Evolutionary conservation across 2,329 filamentous ascomycete species (phyloP), one percentile per base, ranked within the genome.

Genomic region (Talaromyces sp.): DNA sequence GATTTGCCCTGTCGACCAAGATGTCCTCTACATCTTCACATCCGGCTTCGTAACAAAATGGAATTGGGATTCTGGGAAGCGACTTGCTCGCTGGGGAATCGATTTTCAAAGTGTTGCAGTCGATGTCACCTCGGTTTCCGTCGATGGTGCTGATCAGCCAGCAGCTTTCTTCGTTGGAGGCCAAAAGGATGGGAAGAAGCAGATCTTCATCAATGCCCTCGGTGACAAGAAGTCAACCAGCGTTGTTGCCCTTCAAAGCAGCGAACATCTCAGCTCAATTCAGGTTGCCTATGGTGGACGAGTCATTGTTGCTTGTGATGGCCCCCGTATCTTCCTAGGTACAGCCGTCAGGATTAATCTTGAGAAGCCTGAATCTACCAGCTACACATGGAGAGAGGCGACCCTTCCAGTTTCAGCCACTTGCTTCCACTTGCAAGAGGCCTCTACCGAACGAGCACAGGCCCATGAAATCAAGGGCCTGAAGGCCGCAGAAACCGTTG

Each of bases 391-490:
- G 82, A 75, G 78, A 52, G 81, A 85, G 61, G 70, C 84, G 45
- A 68, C 70, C 2, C 70, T 78, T 35, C 81, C 84, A 2, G 85
- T 90, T 59, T 79, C 83, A 37, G 82, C 92, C 47, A 85, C 83
- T 24, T 86, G 84, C 54, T 73, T 91, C 40, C 87, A 94, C 65
- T 68, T 89, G 47, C 81, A 83, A 58, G 73, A 74, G 51, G 77
- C 58, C 19, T 11, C 27, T 14, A 40, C 61, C 39, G 9, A 29
- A 36, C 30, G 27, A 11, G 64, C 67, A 54, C 33, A 68, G 58
- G 64, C 55, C 44, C 24, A 46, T 49, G 52, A 44, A 20, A 52
- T 57, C 7, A 65, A 63, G 22, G 56, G 54, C 7, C 59, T 48
- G 60, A 64, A 70, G 57, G 68, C 55, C 58, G 55, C 62, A 17